Evolutionary conservation across 1,284 basidiomycete species (phyloP), one percentile per base, ranked within the genome.

Genomic region (Flammula alnicola): DNA sequence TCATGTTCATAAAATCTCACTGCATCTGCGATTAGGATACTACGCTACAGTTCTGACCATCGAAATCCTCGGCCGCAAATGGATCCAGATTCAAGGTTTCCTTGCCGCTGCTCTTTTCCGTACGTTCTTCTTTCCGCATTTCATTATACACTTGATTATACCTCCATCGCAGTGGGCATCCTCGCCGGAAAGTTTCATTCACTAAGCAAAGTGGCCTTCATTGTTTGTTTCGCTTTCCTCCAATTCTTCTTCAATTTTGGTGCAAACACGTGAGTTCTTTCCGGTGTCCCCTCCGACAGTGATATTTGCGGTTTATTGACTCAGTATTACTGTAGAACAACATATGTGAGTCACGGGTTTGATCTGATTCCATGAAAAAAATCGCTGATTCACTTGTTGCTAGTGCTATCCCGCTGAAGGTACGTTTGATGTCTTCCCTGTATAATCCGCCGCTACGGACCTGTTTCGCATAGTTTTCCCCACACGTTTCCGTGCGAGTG

Each of bases 191-290:
- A 78, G 64, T 89, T 94, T 72, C 58, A 83, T 54, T 68, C 72
- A 9, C 76, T 91, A 35, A 74, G 75, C 56, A 79, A 77, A 19
- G 79, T 81, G 5, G 71, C 82, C 14, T 88, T 90, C 70, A 78
- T 91, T 54, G 86, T 89, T 61, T 82, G 80, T 70, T 85, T 91
- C 61, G 72, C 88, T 2, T 71, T 87, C 33, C 44, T 67, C 26
- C 63, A 86, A 74, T 86, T 87, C 73, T 86, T 86, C 72, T 86
- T 86, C 72, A 87, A 87, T 69, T 88, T 86, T 64, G 91, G 91
- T n/a, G 88, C 93, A n/a, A 95, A 95, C 71, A 78, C 88, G 77
- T 82, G 62, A 56, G 78, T 73, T n/a, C n/a, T 23, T 25, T 27
- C 25, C 1, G 23, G 5, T 12, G 9, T 12, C 20, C 29, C 14